Base-by-base conservation (phyloP, 1,284 basidiomycete genomes). In the Apiotrichum siamense region DNA sequence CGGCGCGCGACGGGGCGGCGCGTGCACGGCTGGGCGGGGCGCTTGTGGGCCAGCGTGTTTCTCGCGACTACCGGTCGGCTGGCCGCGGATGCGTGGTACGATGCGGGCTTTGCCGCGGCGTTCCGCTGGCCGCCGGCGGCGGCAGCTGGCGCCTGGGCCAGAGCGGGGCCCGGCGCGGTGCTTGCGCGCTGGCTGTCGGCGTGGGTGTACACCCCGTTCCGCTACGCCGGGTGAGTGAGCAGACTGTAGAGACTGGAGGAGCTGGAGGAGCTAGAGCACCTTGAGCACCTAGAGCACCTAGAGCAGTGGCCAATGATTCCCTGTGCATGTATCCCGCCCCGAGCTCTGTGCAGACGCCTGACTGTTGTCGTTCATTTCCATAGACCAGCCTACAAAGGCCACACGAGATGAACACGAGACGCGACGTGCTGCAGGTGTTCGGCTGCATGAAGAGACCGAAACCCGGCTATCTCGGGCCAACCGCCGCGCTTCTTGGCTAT, bases 41-140 rank as follows among this genome's bases (percentile, higher is more conserved):
- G 66, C 45, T 24, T 66, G 10, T 73, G 70, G 70, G 56, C 53
- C n/a, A 65, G 59, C 61, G 31, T 39, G 4, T 65, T 57, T 36
- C 55, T 69, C 47, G 24, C 65, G 9, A 21, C 26, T 10, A 56
- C 59, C 1, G 62, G 57, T 7, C 49, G 58, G 11, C 44, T 57
- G 23, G 54, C 60, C 13, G 53, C 56, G 2, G 51, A 44, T 9
- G 52, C 61, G 3, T 70, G 69, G 67, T 40, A 67, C 20, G 62
- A 66, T 36, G 53, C 38, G 4, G 49, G 49, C n/a, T 41, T 50
- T 17, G 18, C 23, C 4, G 35, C 43, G 1, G 9, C 12, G 4
- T 35, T 33, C 17, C 13, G 10, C 9, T 32, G 33, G 1, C 41
- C 39, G 5, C n/a, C 27, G 3, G 41, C 20, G 3, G 41, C n/a